Evolutionary conservation across 345 rosid species (phyloP), one percentile per base, ranked within the genome.

Genomic region (Kernera saxatilis): DNA sequence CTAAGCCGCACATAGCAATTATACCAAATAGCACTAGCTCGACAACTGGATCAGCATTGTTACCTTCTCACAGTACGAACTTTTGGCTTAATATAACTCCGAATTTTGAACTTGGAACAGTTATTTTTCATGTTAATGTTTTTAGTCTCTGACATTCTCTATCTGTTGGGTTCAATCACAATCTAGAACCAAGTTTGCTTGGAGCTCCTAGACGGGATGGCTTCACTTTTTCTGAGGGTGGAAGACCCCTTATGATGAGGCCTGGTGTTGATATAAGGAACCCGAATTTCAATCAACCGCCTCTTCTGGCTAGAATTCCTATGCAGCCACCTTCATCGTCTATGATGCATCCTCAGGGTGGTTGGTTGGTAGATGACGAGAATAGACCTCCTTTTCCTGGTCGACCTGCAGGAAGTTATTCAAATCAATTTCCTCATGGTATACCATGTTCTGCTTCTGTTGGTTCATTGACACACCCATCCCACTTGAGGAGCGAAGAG

Each of bases 181-280:
- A 78, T 51, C 32, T 77, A 90, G 99, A 79, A 82, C 92, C 98
- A 75, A 83, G 96, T 71, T 82, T 95, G 83, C 96, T 89, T 78
- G 98, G 98, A 69, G 83, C 84, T 82, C 92, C 95, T 71, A 85
- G 86, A 79, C 84, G 86, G 67, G 98, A 86, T 70, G 77, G 54
- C 70, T 76, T 69, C 77, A 65, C 76, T 43, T 66, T 65, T 66
- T 33, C 67, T 56, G 85, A 81, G 59, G 62, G 49, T 71, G 85
- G 82, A 70, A 84, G 81, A 77, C 77, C 72, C 48, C 80, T 72
- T 59, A 59, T 61, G 72, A 41, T 78, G 79, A 83, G 78, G 70
- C 81, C 72, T 68, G 76, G 72, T 78, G 73, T 77, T 39, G 92
- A 87, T 72, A 56, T 82, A 45, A 86, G 85, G 81, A 86, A 82